A percentile compares a stretch with the other conserved stretches of the same genome.
These are phyloP conservation scores for Saccharomycopsis fodiens DNA, from an alignment of 805 yeast genomes.

Conservation along the genomic window DNA sequence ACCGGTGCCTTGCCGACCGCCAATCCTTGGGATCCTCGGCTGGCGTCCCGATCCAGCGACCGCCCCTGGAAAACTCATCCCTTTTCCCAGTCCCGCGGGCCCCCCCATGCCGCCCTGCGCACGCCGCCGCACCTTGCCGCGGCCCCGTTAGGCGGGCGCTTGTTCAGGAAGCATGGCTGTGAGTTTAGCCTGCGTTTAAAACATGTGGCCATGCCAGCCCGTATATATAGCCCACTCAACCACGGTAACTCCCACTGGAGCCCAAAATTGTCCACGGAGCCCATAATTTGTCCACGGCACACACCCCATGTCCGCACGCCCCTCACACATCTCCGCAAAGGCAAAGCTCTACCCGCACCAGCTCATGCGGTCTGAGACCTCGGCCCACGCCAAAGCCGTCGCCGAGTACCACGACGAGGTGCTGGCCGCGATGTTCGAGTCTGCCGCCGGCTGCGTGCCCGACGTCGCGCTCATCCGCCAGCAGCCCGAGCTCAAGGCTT, in stretches of 20 bases:
- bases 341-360: slow-evolving; percentile 45
- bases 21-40: too few species aligned
- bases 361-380: slow-evolving; percentile 42
- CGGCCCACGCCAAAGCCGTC: slow-evolving; percentile 37
- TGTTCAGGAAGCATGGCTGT: not conserved
- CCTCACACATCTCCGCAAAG: slow-evolving; percentile 26
- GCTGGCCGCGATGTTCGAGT: slow-evolving; percentile 31
- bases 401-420: slow-evolving; percentile 50
- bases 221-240: too few species aligned
- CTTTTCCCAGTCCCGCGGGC: too few species aligned
- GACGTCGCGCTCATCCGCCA: slow-evolving; percentile 61
- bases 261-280: too few species aligned
- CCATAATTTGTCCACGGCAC: too few species aligned
- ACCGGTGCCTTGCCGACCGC: too few species aligned
- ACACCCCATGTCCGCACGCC: too few species aligned
- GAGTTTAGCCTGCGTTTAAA: not conserved
- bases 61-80: too few species aligned
- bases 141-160: not conserved
- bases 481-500: slow-evolving; percentile 80
- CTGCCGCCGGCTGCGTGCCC: slow-evolving; percentile 38
- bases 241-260: too few species aligned
- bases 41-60: too few species aligned
- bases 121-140: not conserved
- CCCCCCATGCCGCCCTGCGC: not conserved
- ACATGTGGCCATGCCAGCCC: not conserved